Conservation (phyloP, 2,329 filamentous ascomycete species). For the Aspergillus viridinutans region DNA sequence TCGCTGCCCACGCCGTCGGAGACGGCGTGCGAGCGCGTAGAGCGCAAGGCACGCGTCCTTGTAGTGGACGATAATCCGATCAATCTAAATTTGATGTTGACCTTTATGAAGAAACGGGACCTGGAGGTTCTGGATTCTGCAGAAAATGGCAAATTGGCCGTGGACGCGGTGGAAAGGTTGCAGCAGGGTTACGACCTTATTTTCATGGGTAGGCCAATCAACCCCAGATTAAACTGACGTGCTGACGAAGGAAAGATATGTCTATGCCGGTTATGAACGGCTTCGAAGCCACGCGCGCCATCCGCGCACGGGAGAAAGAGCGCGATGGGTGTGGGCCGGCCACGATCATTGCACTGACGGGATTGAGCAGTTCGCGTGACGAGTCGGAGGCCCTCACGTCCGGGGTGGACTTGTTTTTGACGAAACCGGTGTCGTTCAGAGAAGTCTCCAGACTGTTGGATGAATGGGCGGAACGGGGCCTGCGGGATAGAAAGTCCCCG, state of each 20-base stretch:
- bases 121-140: conserved; percentile 35
- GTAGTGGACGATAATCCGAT: conserved; percentile 47
- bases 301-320: conserved; percentile 40
- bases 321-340: conserved; percentile 26
- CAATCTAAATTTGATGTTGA: conserved; percentile 43
- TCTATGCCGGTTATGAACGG: conserved; percentile 49
- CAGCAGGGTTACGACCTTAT: conserved; percentile 40
- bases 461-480: conserved; percentile 25
- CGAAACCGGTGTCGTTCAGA: conserved; percentile 45
- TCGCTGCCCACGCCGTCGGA: background rate
- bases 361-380: conserved; percentile 41
- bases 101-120: conserved; percentile 39
- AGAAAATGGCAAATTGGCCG: conserved; percentile 41
- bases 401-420: conserved; percentile 45
- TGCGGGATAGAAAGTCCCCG: background rate
- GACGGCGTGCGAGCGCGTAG: conserved; percentile 8
- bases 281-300: conserved; percentile 45
- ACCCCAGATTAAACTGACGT: background rate
- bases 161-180: conserved; percentile 35
- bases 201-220: conserved; percentile 37
- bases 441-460: conserved; percentile 39
- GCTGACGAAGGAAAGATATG: conserved; percentile 29
- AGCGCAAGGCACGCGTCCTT: conserved; percentile 27
- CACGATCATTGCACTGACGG: conserved; percentile 45
- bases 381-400: conserved; percentile 41